Evolutionary conservation across 257 asterid genomes (phyloP).

Genomic region (Linaria vulgaris): DNA sequence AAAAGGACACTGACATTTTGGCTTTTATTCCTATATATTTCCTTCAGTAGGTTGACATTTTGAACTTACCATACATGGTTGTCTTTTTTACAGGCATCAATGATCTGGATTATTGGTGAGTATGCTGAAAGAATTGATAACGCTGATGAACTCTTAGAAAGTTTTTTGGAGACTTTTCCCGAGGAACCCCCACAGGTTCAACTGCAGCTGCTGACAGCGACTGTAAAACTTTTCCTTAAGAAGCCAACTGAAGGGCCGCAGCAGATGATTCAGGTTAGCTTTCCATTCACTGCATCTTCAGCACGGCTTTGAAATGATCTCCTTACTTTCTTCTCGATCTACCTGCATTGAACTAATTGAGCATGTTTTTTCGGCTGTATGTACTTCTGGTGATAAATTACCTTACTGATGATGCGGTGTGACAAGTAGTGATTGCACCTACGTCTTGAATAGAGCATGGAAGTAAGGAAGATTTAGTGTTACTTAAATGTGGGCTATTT

Average conservation of each 20-base stretch:
- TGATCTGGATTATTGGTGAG: constrained; percentile 99
- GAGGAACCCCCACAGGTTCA: constrained; percentile 99
- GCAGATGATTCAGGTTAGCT: constrained; percentile 93
- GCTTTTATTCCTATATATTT: constrained; percentile 11
- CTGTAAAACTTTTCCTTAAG: constrained; percentile 97
- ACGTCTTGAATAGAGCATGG: not conserved
- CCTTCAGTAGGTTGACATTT: constrained; percentile 16
- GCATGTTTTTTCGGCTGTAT: constrained; percentile 8
- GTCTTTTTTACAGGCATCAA: constrained; percentile 74
- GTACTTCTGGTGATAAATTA: constrained; percentile 10
- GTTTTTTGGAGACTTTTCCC: constrained; percentile 94
- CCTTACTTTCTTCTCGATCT: constrained; percentile 8
- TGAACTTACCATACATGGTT: constrained; percentile 23
- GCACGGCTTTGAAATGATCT: constrained; percentile 14
- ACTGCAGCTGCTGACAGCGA: constrained; percentile 93
- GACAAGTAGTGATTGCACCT: constrained; percentile 1
- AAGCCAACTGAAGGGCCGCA: constrained; percentile 99
- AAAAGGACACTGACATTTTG: constrained; percentile 23
- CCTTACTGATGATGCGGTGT: not conserved
- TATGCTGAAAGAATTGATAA: constrained; percentile 99
- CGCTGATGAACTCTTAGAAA: constrained; percentile 98
- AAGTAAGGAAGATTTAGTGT: too few relatives aligned
- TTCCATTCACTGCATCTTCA: constrained; percentile 19
- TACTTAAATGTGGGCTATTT: too few relatives aligned
- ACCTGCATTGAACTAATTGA: constrained; percentile 12